Evolutionary conservation across 2,329 filamentous ascomycete genomes (phyloP).

Genomic region (Fusarium duplospermum): DNA sequence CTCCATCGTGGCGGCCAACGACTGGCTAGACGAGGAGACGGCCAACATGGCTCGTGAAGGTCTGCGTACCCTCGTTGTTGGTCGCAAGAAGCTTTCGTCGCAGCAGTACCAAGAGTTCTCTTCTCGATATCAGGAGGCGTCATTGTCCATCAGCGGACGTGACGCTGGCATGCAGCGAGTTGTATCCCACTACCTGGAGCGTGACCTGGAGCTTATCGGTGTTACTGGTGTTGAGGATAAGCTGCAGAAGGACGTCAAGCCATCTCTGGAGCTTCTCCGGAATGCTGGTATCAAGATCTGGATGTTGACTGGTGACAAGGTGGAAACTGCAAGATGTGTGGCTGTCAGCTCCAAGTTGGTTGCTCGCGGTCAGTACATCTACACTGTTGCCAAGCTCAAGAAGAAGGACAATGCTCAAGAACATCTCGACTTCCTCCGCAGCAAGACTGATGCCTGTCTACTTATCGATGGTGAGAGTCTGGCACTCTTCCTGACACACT

Average conservation of each 20-base stretch:
- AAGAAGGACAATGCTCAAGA: slow-evolving; percentile 88
- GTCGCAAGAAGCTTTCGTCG: slow-evolving; percentile 84
- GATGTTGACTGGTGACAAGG: slow-evolving; percentile 99
- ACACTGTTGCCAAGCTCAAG: slow-evolving; percentile 88
- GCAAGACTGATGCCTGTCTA: slow-evolving; percentile 87
- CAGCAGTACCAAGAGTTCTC: slow-evolving; percentile 87
- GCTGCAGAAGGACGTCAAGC: slow-evolving; percentile 94
- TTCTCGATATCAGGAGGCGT: slow-evolving; percentile 79
- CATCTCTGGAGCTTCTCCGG: slow-evolving; percentile 90
- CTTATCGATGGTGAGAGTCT: slow-evolving; percentile 96
- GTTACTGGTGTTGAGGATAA: slow-evolving; percentile 99
- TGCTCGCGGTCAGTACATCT: slow-evolving; percentile 92
- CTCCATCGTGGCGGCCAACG: slow-evolving; percentile 93
- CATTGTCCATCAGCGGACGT: slow-evolving; percentile 81
- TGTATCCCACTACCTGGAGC: slow-evolving; percentile 84
- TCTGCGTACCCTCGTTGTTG: slow-evolving; percentile 91
- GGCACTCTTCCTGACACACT: slow-evolving; percentile 83
- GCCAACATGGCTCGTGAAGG: slow-evolving; percentile 99
- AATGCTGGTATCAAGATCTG: slow-evolving; percentile 99
- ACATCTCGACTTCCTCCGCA: slow-evolving; percentile 86
- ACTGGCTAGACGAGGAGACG: slow-evolving; percentile 99
- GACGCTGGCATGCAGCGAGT: slow-evolving; percentile 86
- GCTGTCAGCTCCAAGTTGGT: slow-evolving; percentile 96
- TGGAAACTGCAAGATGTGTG: slow-evolving; percentile 96
- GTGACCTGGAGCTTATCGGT: slow-evolving; percentile 90